A percentile compares a stretch with the other conserved stretches of the same genome.
Evolutionary conservation across 1,284 basidiomycete species (phyloP).

Genomic region (Volvariella volvacea): DNA sequence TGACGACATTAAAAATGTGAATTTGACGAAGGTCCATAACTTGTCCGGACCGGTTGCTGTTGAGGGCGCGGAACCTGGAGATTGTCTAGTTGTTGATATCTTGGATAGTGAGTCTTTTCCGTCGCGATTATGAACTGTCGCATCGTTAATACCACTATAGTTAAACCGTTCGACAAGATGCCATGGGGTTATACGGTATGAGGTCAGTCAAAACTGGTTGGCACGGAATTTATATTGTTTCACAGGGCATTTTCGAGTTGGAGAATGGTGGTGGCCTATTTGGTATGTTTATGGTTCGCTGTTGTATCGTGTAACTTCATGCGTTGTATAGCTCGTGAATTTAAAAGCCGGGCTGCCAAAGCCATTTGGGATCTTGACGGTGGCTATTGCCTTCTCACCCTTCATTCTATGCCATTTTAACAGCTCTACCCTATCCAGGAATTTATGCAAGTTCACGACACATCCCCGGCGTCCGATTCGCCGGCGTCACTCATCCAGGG

Average conservation of each 20-base stretch:
- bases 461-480: slow-evolving; percentile 75
- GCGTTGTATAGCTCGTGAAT: slow-evolving; percentile 46
- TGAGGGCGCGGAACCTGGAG: slow-evolving; percentile 72
- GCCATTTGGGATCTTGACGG: slow-evolving; percentile 79
- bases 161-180: slow-evolving; percentile 69
- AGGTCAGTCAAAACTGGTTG: too few relatives aligned
- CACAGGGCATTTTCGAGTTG: slow-evolving; percentile 66
- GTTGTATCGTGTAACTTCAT: not conserved
- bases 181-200: slow-evolving; percentile 75
- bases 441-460: slow-evolving; percentile 67
- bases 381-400: slow-evolving; percentile 11
- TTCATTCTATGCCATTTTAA: not conserved
- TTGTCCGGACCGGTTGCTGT: slow-evolving; percentile 71
- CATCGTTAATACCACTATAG: slow-evolving; percentile 20
- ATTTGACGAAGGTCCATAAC: slow-evolving; percentile 65
- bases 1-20: slow-evolving; percentile 64
- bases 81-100: slow-evolving; percentile 75
- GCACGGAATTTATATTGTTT: slow-evolving; percentile 2
- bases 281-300: slow-evolving; percentile 28
- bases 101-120: slow-evolving; percentile 45
- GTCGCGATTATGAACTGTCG: not conserved
- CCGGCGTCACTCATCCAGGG: slow-evolving; percentile 72
- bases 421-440: slow-evolving; percentile 26
- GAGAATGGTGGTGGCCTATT: slow-evolving; percentile 74
- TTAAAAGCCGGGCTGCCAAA: slow-evolving; percentile 65